phyloP scores from a whole-genome alignment of 73 alveolate species.

The Paramecium caudatum region DNA sequence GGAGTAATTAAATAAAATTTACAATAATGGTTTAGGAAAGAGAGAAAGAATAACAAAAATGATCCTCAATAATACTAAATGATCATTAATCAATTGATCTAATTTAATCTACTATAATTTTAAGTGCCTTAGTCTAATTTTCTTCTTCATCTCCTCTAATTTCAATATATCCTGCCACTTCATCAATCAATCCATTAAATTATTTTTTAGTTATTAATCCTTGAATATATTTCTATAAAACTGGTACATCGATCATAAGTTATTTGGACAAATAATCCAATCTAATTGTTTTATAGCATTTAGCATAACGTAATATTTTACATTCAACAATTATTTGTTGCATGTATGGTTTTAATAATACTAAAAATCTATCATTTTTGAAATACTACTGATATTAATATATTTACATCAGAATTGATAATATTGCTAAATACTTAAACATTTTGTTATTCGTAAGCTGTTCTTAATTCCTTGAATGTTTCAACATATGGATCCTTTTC shows the following conservation, averaged over 20 bases:
- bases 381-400: not conserved
- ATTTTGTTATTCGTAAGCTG: slow-evolving; percentile 48
- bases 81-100: slow-evolving; percentile 2
- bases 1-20: too few species aligned
- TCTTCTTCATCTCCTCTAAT: slow-evolving; percentile 1
- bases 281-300: slow-evolving; percentile 28
- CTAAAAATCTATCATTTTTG: slow-evolving; percentile 7
- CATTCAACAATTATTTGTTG: slow-evolving; percentile 7
- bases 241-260: not conserved
- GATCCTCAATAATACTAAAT: not conserved
- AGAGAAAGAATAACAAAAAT: too few species aligned
- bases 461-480: slow-evolving; percentile 19
- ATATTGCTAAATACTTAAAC: not conserved
- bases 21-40: too few species aligned
- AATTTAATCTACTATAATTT: slow-evolving; percentile 14
- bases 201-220: slow-evolving; percentile 39
- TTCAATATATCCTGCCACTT: slow-evolving; percentile 40
- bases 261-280: not conserved
- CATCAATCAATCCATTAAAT: slow-evolving; percentile 36
- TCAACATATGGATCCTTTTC: slow-evolving; percentile 12
- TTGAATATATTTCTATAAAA: not conserved
- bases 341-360: not conserved
- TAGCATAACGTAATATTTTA: slow-evolving; percentile 19
- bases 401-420: slow-evolving; percentile 27
- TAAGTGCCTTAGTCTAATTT: not conserved